Percentiles rank a stretch among this genome's conserved stretches.
phyloP scores from a whole-genome alignment of 2,329 filamentous ascomycete species.

The Coniosporium tulheliwenetii region DNA sequence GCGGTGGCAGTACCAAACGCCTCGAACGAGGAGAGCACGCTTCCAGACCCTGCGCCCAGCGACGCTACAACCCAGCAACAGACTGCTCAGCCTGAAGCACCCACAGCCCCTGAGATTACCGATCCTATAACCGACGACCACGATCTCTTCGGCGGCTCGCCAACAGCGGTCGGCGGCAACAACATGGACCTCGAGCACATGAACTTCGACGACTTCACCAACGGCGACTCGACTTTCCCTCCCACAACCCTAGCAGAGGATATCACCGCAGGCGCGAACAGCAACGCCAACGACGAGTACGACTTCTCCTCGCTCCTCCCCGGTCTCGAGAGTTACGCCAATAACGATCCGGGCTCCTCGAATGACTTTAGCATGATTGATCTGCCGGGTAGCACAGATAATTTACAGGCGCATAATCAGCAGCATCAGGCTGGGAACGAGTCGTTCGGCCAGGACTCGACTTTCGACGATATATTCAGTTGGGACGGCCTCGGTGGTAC shows the following conservation, averaged over 20 bases:
- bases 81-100: not conserved
- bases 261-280: not conserved
- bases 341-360: conserved; percentile 5
- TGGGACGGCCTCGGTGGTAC: conserved; percentile 14
- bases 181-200: conserved; percentile 4
- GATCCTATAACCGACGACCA: conserved; percentile 5
- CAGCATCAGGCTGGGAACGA: not conserved
- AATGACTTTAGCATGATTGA: conserved; percentile 1
- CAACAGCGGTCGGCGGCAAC: conserved; percentile 1
- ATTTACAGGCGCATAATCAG: not conserved
- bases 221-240: conserved; percentile 1
- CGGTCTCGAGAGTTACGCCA: conserved; percentile 25
- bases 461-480: conserved; percentile 19
- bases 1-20: not conserved
- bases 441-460: not conserved
- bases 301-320: conserved; percentile 21
- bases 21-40: not conserved
- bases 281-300: conserved; percentile 4
- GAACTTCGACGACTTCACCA: conserved; percentile 10
- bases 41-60: not conserved
- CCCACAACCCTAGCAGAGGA: conserved; percentile 3
- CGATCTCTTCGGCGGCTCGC: not conserved
- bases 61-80: not conserved
- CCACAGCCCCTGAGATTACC: not conserved
- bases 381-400: not conserved